Conservation (phyloP, 2,329 filamentous ascomycete genomes). For the Clonostachys chloroleuca region DNA sequence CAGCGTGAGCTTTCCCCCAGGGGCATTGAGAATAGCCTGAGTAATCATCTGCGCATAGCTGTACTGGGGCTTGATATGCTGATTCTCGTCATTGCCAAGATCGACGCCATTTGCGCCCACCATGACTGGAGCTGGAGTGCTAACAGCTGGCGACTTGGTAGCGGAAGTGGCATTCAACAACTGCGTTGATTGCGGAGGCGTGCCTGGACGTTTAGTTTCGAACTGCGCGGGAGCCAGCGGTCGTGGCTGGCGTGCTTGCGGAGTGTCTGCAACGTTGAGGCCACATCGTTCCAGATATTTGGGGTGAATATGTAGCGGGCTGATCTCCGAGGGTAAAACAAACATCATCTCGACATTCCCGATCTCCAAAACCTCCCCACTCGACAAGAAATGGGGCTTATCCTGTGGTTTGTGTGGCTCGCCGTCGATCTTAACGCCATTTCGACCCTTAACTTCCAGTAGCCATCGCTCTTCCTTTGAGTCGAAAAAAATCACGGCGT, state of each 20-base stretch:
- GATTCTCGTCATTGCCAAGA: slow-evolving; percentile 76
- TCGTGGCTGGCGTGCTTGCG: slow-evolving; percentile 16
- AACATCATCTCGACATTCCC: slow-evolving; percentile 98
- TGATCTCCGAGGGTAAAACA: slow-evolving; percentile 74
- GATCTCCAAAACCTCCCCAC: slow-evolving; percentile 89
- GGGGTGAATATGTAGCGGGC: slow-evolving; percentile 62
- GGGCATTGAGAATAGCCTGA: slow-evolving; percentile 84
- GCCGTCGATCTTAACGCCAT: slow-evolving; percentile 84
- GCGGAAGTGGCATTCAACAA: background rate
- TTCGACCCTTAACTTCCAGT: slow-evolving; percentile 83
- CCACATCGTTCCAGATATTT: slow-evolving; percentile 67
- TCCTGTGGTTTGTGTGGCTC: slow-evolving; percentile 61
- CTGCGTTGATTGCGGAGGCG: slow-evolving; percentile 34
- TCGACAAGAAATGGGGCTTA: slow-evolving; percentile 62
- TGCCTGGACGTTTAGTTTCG: slow-evolving; percentile 56
- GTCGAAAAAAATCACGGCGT: slow-evolving; percentile 72
- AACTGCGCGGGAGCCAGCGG: slow-evolving; percentile 35
- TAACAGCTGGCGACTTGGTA: slow-evolving; percentile 19
- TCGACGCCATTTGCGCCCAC: slow-evolving; percentile 56
- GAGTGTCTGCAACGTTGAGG: slow-evolving; percentile 24
- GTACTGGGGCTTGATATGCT: slow-evolving; percentile 90
- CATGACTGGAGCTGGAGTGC: slow-evolving; percentile 26
- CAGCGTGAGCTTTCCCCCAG: slow-evolving; percentile 84
- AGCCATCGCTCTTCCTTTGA: slow-evolving; percentile 70
- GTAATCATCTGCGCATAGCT: slow-evolving; percentile 97